Base-by-base conservation (phyloP, 352 stramenopile species). In the Pythium dissotocum region DNA sequence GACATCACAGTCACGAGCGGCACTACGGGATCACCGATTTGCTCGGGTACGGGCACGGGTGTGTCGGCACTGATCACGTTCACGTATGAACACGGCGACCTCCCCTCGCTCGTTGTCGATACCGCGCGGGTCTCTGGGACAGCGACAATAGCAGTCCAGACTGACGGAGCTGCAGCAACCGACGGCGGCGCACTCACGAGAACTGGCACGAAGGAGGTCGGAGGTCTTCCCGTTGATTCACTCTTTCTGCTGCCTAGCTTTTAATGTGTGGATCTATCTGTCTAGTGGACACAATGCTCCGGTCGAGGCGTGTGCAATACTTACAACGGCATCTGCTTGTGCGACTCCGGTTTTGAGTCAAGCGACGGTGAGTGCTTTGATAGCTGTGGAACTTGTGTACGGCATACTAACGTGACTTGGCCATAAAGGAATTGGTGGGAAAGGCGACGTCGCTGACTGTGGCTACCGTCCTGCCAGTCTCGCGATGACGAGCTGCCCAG, bases 41-140 rank as follows among this genome's bases (percentile, higher is more conserved):
- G 88, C 71, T 73, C 77, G 18, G 36, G 49, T 0, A 58, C 82
- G 8, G 36, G 51, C 0, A 58, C 82, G 8, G 87, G 87, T 26
- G 79, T 87, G 6, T 90, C 86, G 16, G 75, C 83, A 16, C 58
- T 79, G 49, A 70, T 94, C 61, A 90, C 84, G 6, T 94, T 91
- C 66, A 81, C 72, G 6, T 67, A 87, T 42, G 83, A 94, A 57
- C 82, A 91, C 51, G 86, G 84, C 7, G 69, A 89, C 36, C 72
- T 94, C 5, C 86, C 82, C 16, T 54, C 72, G 21, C 74, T 93
- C 0, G 48, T 67, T 4, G 62, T 90, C 18, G 67, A 73, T 6
- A 46, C 69, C 5, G 65, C 79, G 1, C 65, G 46, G 2, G 26
- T 88, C 16, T 65, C 66, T 16, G 78, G 78, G 0, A 79, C 74